Percentiles rank a stretch among this genome's conserved stretches.
phyloP scores from a whole-genome alignment of 1,284 basidiomycete species.

The Leccinum cinnamomeum region DNA sequence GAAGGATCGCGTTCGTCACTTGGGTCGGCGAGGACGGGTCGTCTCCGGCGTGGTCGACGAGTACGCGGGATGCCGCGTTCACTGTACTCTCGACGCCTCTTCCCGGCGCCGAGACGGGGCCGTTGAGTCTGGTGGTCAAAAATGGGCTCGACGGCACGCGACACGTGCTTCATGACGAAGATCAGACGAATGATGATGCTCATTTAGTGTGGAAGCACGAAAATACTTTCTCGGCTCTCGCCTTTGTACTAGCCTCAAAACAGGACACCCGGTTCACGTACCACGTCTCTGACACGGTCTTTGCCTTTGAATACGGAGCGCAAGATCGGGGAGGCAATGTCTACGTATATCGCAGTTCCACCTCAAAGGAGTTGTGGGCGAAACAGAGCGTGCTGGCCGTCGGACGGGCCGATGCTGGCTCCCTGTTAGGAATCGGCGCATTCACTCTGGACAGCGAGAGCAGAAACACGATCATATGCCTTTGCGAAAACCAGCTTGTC shows the following conservation, averaged over 20 bases:
- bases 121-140: conserved; percentile 66
- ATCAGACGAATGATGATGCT: conserved; percentile 6
- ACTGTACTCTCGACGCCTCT: conserved; percentile 62
- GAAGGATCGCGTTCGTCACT: conserved; percentile 56
- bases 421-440: conserved; percentile 75
- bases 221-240: conserved; percentile 82
- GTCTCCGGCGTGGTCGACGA: conserved; percentile 40
- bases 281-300: conserved; percentile 58
- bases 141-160: conserved; percentile 82
- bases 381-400: conserved; percentile 80
- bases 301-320: conserved; percentile 81
- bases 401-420: conserved; percentile 64
- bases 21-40: conserved; percentile 61
- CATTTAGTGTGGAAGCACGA: conserved; percentile 68
- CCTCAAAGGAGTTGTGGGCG: conserved; percentile 53
- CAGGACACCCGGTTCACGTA: conserved; percentile 82
- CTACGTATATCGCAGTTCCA: conserved; percentile 74
- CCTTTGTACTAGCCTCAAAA: conserved; percentile 95
- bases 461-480: conserved; percentile 55
- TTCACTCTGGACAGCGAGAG: conserved; percentile 36
- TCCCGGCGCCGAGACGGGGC: conserved; percentile 43
- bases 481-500: conserved; percentile 79
- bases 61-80: conserved; percentile 43
- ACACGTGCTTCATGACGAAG: conserved; percentile 49
- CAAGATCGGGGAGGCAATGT: conserved; percentile 71